phyloP scores from a whole-genome alignment of 805 yeast genomes.

The Myxozyma nipponensis region DNA sequence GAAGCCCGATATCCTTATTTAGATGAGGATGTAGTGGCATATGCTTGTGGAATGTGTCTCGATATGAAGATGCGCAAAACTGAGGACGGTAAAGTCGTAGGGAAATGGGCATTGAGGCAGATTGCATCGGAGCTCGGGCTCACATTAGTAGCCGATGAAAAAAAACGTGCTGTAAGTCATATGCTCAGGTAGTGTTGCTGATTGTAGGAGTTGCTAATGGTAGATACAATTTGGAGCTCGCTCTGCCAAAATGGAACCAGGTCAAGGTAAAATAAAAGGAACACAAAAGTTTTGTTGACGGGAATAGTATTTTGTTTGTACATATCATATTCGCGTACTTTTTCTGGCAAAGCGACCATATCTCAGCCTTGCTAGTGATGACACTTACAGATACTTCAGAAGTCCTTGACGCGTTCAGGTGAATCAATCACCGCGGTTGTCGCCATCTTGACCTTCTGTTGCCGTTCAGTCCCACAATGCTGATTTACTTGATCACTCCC shows the following conservation, averaged over 20 bases:
- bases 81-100: constrained; percentile 37
- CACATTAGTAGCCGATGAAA: constrained; percentile 60
- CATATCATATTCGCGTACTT: background rate
- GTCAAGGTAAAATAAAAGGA: constrained; percentile 73
- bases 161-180: constrained; percentile 63
- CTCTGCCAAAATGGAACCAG: constrained; percentile 87
- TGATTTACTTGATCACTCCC: background rate
- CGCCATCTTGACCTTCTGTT: too few species aligned
- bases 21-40: constrained; percentile 55
- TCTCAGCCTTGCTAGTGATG: constrained; percentile 6
- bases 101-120: constrained; percentile 57
- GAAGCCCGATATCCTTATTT: constrained; percentile 47
- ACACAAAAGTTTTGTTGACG: constrained; percentile 48
- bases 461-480: too few species aligned
- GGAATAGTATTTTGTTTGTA: background rate
- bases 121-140: constrained; percentile 52
- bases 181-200: background rate
- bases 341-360: background rate
- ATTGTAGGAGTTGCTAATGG: background rate
- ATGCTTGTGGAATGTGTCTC: constrained; percentile 33
- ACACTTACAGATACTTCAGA: constrained; percentile 25
- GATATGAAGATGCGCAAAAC: constrained; percentile 37
- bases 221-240: constrained; percentile 89
- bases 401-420: too few species aligned
- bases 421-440: too few species aligned